phyloP scores from a whole-genome alignment of 1,284 basidiomycete species.

The Pyrrhoderma lamaoense region DNA sequence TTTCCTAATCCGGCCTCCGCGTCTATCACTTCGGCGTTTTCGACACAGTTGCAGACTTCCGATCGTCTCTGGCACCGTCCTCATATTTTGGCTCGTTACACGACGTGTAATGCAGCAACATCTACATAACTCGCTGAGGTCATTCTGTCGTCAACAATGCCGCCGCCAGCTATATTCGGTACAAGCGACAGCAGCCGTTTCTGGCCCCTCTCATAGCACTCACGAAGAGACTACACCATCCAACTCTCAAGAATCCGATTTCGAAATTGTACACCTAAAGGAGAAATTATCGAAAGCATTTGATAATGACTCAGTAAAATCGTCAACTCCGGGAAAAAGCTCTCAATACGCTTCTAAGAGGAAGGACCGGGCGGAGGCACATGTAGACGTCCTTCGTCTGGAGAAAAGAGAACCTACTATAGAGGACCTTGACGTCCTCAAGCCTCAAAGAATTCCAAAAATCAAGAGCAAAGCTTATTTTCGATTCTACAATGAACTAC shows the following conservation, averaged over 20 bases:
- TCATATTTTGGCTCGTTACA: too few species aligned
- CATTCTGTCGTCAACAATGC: slow-evolving; percentile 12
- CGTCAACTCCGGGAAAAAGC: background rate
- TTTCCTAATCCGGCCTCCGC: background rate
- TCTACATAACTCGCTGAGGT: slow-evolving; percentile 6
- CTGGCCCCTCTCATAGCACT: background rate
- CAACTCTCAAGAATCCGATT: too few species aligned
- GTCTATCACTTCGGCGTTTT: background rate
- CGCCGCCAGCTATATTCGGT: slow-evolving; percentile 10
- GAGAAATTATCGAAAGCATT: background rate
- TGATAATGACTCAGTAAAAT: slow-evolving; percentile 8
- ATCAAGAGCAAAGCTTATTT: slow-evolving; percentile 41
- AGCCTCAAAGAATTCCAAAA: slow-evolving; percentile 33
- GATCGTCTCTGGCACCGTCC: too few species aligned
- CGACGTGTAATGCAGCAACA: slow-evolving; percentile 12
- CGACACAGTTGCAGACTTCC: too few species aligned
- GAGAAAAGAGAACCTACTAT: slow-evolving; percentile 40
- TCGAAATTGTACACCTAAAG: too few species aligned
- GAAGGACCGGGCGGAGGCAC: slow-evolving; percentile 29
- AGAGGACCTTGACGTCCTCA: slow-evolving; percentile 48
- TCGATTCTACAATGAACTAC: slow-evolving; percentile 41
- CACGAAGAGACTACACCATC: too few species aligned
- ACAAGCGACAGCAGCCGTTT: background rate
- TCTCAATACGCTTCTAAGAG: background rate
- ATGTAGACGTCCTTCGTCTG: slow-evolving; percentile 44